Evolutionary conservation across 2,329 filamentous ascomycete species (phyloP), one percentile per base, ranked within the genome.

Genomic region (Celoporthe dispersa): DNA sequence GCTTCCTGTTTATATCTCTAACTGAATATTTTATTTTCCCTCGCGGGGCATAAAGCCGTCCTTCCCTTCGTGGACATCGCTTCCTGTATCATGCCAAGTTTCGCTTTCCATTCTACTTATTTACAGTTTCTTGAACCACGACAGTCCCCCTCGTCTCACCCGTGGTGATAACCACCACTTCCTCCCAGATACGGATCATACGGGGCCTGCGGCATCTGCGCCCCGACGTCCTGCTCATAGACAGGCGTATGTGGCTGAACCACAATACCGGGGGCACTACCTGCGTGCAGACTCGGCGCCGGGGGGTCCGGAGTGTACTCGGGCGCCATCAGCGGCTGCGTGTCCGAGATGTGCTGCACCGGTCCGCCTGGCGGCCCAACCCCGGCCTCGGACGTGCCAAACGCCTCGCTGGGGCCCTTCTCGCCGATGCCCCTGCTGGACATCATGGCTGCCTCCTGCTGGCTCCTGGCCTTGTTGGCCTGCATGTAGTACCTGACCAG

Each of bases 121-220:
- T 2, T 31, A 55, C 51, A 55, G 11, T 55, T 1, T 55, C 25
- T 28, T 9, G 1, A 11, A 12, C 6, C 11, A 12, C 39, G 39
- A 41, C 8, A 41, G 3, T n/a, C 35, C 51, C 11, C 6, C 81
- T 82, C 75, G n/a, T 85, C 81, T 44, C 74, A 80, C 73, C 5
- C 28, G 2, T 7, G n/a, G 11, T 14, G n/a, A 31, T 55, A 55
- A 4, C 51, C 51, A 31, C n/a, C 9, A 9, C 25, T 28, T 28
- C 51, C n/a, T 28, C 25, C 51, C 11, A 31, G n/a, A 55, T 55
- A 55, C 51, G 51, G 51, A 31, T 55, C 51, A 55, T 31, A 55
- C 25, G 51, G 51, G 11, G 28, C 2, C 25, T 55, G 51, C 25
- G 51, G 51, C 51, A 55, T 55, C 51, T 55, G 11, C 3, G 5